Evolutionary conservation across 306 rosid species (phyloP).

Genomic region (Fagus crenata): DNA sequence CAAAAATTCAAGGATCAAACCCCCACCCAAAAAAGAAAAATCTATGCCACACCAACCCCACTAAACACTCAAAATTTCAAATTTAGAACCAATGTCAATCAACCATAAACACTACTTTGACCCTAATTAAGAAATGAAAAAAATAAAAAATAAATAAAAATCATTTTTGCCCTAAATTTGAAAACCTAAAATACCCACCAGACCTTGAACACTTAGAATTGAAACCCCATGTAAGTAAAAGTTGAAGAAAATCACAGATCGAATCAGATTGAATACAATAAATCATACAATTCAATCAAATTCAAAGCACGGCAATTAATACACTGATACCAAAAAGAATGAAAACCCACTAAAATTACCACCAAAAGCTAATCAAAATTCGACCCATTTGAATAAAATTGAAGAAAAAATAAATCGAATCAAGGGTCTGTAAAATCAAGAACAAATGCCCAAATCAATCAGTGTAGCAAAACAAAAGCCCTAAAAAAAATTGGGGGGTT

Average conservation of each 20-base stretch:
- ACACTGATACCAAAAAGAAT: neutral
- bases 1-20: neutral
- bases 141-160: neutral
- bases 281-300: neutral
- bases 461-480: neutral
- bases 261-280: neutral
- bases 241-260: conserved; percentile 2
- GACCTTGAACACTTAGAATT: neutral
- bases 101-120: neutral
- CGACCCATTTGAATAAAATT: neutral
- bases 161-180: neutral
- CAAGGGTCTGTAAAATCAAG: neutral
- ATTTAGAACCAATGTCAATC: neutral
- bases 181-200: neutral
- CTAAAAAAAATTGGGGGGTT: neutral
- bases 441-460: neutral
- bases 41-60: neutral
- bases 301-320: neutral
- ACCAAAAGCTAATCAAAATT: neutral
- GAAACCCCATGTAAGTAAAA: neutral
- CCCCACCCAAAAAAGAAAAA: neutral
- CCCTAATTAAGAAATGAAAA: neutral
- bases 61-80: neutral
- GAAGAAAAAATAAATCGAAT: neutral
- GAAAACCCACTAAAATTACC: neutral